Conservation (phyloP, 306 rosid species). For the Spatholobus suberectus region DNA sequence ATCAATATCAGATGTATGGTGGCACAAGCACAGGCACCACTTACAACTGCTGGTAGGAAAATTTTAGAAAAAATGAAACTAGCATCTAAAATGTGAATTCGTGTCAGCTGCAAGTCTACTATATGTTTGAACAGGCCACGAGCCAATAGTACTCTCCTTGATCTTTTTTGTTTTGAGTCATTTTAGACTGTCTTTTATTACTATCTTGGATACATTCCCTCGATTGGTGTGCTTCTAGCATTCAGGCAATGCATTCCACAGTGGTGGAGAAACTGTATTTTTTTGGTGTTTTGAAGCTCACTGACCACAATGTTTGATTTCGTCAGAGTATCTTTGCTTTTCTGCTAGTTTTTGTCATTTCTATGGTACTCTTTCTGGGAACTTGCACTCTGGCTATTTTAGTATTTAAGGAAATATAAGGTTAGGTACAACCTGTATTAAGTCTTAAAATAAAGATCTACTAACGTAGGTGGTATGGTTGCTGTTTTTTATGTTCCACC, state of each 20-base stretch:
- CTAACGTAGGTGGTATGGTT: conserved; percentile 5
- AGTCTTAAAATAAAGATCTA: conserved; percentile 31
- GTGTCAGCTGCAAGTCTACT: too few species aligned
- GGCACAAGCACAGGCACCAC: too few species aligned
- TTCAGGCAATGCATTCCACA: conserved; percentile 8
- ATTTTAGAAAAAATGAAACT: too few species aligned
- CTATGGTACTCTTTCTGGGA: conserved; percentile 33
- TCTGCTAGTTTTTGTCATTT: conserved; percentile 45
- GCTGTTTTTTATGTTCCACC: conserved; percentile 46
- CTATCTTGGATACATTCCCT: conserved; percentile 18
- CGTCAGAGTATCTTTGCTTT: conserved; percentile 25
- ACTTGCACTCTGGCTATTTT: conserved; percentile 46
- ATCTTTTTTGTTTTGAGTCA: conserved; percentile 4
- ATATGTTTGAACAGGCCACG: too few species aligned
- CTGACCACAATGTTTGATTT: conserved; percentile 1
- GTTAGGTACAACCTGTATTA: conserved; percentile 41
- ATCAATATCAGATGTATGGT: too few species aligned
- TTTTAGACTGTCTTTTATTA: conserved; percentile 3
- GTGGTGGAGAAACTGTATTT: too few species aligned
- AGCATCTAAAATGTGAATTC: too few species aligned
- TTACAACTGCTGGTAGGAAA: too few species aligned
- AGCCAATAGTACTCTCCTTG: too few species aligned
- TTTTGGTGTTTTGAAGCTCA: conserved; percentile 1
- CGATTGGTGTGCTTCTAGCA: conserved; percentile 4
- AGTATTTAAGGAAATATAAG: conserved; percentile 42